A percentile compares a stretch with the other conserved stretches of the same genome.
phyloP scores from a whole-genome alignment of 441 rosid genomes.

The Hura crepitans region DNA sequence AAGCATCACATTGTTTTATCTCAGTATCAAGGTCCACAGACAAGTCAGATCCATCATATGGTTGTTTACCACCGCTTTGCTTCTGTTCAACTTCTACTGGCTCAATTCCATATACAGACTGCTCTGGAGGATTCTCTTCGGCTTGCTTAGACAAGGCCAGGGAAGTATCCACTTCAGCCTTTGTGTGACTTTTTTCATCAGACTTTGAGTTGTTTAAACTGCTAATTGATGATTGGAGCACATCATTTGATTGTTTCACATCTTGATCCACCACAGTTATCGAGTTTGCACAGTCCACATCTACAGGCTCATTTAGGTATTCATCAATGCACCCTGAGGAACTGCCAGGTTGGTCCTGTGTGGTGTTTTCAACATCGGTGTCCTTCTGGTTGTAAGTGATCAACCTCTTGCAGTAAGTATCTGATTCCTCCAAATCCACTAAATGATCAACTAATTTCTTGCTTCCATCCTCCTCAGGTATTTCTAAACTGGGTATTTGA shows the following conservation, averaged over 20 bases:
- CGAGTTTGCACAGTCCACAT: constrained; percentile 34
- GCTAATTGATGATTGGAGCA: constrained; percentile 23
- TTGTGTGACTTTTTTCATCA: constrained; percentile 17
- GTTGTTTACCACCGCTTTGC: constrained; percentile 4
- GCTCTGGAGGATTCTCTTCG: constrained; percentile 23
- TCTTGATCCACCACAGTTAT: constrained; percentile 10
- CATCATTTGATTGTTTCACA: constrained; percentile 20
- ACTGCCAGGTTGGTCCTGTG: constrained; percentile 32
- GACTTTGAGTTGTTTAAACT: constrained; percentile 16
- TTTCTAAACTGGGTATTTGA: constrained; percentile 25
- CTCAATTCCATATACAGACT: constrained; percentile 15
- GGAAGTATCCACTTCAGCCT: constrained; percentile 17
- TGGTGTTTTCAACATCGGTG: constrained; percentile 16
- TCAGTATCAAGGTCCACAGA: constrained; percentile 20
- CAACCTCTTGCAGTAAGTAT: constrained; percentile 9
- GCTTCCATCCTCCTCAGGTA: constrained; percentile 15
- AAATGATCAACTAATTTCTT: constrained; percentile 15
- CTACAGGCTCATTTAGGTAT: constrained; percentile 39
- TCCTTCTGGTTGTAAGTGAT: constrained; percentile 21
- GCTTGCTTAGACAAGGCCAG: constrained; percentile 14
- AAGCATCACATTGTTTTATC: constrained; percentile 24
- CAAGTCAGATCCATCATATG: constrained; percentile 23
- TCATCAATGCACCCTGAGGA: constrained; percentile 39
- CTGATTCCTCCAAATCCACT: constrained; percentile 27
- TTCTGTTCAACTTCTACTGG: constrained; percentile 17